Evolutionary conservation across 805 yeast species (phyloP).

Genomic region (Yamadazyma takamatsuzukensis): DNA sequence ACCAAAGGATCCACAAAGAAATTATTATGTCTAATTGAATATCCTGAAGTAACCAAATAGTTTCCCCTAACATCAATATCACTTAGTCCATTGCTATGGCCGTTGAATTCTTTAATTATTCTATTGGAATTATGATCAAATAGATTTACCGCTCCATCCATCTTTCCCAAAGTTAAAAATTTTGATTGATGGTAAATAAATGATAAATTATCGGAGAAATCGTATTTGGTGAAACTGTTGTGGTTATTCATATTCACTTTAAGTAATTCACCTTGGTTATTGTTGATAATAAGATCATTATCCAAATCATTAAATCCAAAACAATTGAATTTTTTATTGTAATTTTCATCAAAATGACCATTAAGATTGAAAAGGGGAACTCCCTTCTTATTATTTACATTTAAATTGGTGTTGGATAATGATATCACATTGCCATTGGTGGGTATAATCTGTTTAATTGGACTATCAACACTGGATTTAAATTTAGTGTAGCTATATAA

Average conservation of each 20-base stretch:
- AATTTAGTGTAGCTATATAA: conserved; percentile 37
- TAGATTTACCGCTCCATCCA: conserved; percentile 60
- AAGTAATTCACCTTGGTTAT: conserved; percentile 18
- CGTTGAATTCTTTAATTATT: conserved; percentile 50
- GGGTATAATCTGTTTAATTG: conserved; percentile 25
- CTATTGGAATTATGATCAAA: conserved; percentile 52
- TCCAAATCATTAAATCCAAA: conserved; percentile 16
- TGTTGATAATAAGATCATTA: conserved; percentile 25
- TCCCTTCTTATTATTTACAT: conserved; percentile 35
- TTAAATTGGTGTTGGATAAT: conserved; percentile 27
- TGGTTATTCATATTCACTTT: conserved; percentile 35
- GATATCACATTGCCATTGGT: conserved; percentile 33
- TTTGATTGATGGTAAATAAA: conserved; percentile 45
- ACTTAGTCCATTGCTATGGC: conserved; percentile 60
- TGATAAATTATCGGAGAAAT: conserved; percentile 44
- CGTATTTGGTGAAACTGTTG: conserved; percentile 16
- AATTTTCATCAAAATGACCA: conserved; percentile 7
- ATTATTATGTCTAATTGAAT: conserved; percentile 48
- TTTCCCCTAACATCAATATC: conserved; percentile 64
- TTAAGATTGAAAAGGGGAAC: conserved; percentile 16
- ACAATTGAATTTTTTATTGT: conserved; percentile 10
- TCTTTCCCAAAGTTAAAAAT: conserved; percentile 54
- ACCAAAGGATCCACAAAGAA: conserved; percentile 70
- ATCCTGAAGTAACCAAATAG: conserved; percentile 77
- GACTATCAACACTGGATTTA: conserved; percentile 18